Conservation (phyloP, 176 grass and related monocot genomes). For the bread wheat (Triticum aestivum) region DNA sequence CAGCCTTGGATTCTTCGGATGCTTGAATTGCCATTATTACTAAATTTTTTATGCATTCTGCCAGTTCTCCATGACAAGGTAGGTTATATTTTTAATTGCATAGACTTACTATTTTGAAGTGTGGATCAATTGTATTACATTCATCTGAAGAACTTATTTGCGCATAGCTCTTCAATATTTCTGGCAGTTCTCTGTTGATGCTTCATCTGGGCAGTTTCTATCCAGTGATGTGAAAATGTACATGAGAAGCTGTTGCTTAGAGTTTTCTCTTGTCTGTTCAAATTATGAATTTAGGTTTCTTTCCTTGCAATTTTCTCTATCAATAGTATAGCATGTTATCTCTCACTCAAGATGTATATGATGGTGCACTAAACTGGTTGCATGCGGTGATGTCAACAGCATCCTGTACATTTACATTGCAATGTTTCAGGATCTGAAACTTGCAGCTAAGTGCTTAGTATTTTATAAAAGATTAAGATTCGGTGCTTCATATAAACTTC, state of each 20-base stretch:
- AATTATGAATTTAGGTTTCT: slow-evolving; percentile 36
- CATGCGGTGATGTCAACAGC: not conserved
- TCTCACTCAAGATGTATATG: not conserved
- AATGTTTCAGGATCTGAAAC: not conserved
- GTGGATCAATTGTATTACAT: not conserved
- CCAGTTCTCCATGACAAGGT: slow-evolving; percentile 33
- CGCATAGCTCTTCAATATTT: slow-evolving; percentile 44
- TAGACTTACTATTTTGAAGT: not conserved
- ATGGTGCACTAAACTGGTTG: not conserved
- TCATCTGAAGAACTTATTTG: not conserved
- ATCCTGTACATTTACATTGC: not conserved
- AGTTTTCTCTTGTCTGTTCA: slow-evolving; percentile 36
- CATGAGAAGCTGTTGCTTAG: slow-evolving; percentile 26
- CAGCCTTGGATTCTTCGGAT: slow-evolving; percentile 23
- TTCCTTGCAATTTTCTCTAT: slow-evolving; percentile 24
- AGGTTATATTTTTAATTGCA: not conserved
- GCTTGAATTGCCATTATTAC: slow-evolving; percentile 35
- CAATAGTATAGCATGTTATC: not conserved
- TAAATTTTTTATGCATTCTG: slow-evolving; percentile 39
- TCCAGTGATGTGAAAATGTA: slow-evolving; percentile 42
- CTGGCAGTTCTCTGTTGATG: slow-evolving; percentile 48
- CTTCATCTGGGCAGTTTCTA: slow-evolving; percentile 39
- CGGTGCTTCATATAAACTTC: not conserved
- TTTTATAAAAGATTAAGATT: not conserved
- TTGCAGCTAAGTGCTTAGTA: not conserved